Evolutionary conservation across 2,329 filamentous ascomycete genomes (phyloP), one percentile per base, ranked within the genome.

Genomic region (Fusarium incarnatum): DNA sequence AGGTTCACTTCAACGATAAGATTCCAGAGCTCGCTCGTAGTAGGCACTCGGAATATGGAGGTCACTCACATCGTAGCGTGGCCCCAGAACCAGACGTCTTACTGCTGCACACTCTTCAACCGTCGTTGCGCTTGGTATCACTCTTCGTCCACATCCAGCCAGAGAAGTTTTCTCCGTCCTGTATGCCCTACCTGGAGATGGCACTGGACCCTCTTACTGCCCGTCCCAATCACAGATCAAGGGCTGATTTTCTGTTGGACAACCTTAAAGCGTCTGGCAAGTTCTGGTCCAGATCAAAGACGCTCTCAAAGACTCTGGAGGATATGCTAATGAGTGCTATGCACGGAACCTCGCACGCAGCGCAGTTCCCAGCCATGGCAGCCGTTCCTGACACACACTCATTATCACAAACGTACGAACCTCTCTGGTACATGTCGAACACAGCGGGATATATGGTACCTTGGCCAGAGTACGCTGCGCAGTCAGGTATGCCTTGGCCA

Each of bases 151-250:
- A 53, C 10, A 37, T 74, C 10, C 46, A 52, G 7, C 60, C 73
- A 13, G 59, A 72, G 34, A 74, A 73, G 13, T 27, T 72, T 23
- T 75, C 73, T 11, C 73, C 73, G 3, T 67, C 73, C 2, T 75
- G 72, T 22, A 59, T 73, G 9, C 45, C 64, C n/a, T 64, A 71
- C 6, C 49, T 75, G 12, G 55, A 65, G 40, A 58, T 49, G 40
- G 70, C 61, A 8, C 53, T 45, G 2, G 23, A 58, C 12, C 56
- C 68, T 30, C 49, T 75, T 25, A 23, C 62, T 4, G 25, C 45
- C 5, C 42, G 27, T 9, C 54, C 45, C 0, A 18, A 60, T 22
- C 44, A 73, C 23, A 59, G 15, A 30, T 49, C 52, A 18, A 73
- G 60, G 37, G 48, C 69, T 41, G 23, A 37, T 5, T 66, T 72